Evolutionary conservation across 1,284 basidiomycete species (phyloP), one percentile per base, ranked within the genome.

Genomic region (Boletellus deceptivus): DNA sequence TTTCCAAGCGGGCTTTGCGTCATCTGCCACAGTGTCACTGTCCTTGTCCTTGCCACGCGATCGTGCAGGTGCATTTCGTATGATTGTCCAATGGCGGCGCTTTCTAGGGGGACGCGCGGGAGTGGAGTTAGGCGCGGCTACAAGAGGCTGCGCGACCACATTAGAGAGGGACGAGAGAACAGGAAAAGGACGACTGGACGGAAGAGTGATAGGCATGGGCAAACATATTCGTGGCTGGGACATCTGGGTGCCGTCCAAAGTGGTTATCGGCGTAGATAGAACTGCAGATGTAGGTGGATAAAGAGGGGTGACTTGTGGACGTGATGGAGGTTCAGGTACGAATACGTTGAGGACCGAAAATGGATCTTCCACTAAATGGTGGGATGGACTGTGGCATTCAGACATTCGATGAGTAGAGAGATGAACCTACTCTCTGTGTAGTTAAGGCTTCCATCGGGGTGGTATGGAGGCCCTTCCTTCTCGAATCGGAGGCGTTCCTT

Each of bases 401-500:
- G 37, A 42, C n/a, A 22, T 14, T 17, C 41, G 46, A 31, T 43
- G 43, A 16, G 42, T 49, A 47, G 49, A 29, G n/a, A 17, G 35
- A 49, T 29, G 45, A 27, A 45, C 60, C 43, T 64, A 89, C 87
- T 80, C 64, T 87, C 80, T 14, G 75, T 62, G 59, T 88, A 90
- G 64, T 88, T 82, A 27, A 90, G 70, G 67, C 87, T 90, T 20
- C 88, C 88, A 58, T 90, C 86, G 13, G 79, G 60, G 7, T 73
- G 72, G 22, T 75, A 74, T 0, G 87, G 87, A 14, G 83, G 84
- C 0, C 88, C 88, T 51, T 82, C 82, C 54, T 79, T 83, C 61
- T 90, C 87, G 44, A 89, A 76, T 20, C 83, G 75, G 53, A 89
- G 58, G 13, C 87, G 74, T 58, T 90, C 88, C 59, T 86, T 89